Conservation (phyloP, 2,329 filamentous ascomycete species). For the Alternaria conjuncta region DNA sequence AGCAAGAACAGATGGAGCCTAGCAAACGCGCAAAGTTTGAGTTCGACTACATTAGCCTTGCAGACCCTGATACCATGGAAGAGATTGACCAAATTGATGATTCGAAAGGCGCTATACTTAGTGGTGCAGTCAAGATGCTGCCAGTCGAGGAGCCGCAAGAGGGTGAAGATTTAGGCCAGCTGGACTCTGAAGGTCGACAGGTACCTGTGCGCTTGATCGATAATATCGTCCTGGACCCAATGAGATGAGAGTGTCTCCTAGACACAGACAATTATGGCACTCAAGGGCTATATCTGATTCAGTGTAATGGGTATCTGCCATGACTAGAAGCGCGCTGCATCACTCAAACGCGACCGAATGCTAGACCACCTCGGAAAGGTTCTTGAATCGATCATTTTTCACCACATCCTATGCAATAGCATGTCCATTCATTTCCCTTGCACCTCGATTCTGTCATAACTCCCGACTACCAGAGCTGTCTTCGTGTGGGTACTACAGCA, state of each 20-base stretch:
- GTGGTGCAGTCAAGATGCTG: slow-evolving; percentile 88
- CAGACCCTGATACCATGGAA: slow-evolving; percentile 82
- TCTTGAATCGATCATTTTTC: neutral
- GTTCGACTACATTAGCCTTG: slow-evolving; percentile 90
- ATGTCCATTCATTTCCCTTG: neutral
- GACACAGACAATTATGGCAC: neutral
- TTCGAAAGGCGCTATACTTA: slow-evolving; percentile 78
- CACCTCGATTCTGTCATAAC: neutral
- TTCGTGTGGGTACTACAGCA: neutral
- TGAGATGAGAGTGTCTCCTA: slow-evolving; percentile 12
- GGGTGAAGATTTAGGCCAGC: slow-evolving; percentile 73
- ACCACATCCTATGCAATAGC: neutral
- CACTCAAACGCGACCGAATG: neutral
- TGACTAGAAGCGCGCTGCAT: neutral
- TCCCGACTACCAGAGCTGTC: neutral
- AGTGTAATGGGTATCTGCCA: neutral
- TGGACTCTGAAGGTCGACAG: slow-evolving; percentile 72
- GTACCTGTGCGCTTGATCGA: slow-evolving; percentile 89
- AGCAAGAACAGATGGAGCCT: slow-evolving; percentile 67
- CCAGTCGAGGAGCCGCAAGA: slow-evolving; percentile 73
- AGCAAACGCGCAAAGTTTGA: slow-evolving; percentile 74
- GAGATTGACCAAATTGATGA: slow-evolving; percentile 77
- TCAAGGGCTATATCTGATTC: neutral
- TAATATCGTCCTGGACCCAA: slow-evolving; percentile 72
- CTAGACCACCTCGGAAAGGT: neutral